These are phyloP conservation scores for Encephalitozoon hellem DNA, from an alignment of 371 early-diverging fungal genomes.

Conservation along the genomic window DNA sequence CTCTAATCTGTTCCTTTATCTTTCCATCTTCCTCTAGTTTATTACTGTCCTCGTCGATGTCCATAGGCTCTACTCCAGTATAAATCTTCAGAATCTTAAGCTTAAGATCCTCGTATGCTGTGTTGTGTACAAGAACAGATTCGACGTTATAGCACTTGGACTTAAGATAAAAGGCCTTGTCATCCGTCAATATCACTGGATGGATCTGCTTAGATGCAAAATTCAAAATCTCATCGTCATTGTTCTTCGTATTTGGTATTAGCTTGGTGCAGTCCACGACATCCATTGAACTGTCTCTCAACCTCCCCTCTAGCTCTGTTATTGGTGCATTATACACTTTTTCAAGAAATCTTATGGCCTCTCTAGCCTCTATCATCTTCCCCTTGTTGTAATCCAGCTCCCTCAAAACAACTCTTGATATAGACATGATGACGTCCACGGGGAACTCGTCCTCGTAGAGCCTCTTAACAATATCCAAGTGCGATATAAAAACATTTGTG, in stretches of 20 bases:
- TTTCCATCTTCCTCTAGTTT: not conserved
- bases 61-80: constrained; percentile 25
- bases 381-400: constrained; percentile 38
- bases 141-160: constrained; percentile 30
- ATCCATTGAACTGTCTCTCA: constrained; percentile 25
- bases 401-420: constrained; percentile 36
- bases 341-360: constrained; percentile 35
- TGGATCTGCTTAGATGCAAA: constrained; percentile 22
- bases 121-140: constrained; percentile 9
- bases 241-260: constrained; percentile 7
- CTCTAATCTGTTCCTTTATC: not conserved
- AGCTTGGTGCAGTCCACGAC: not conserved
- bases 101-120: constrained; percentile 1
- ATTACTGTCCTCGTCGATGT: not conserved
- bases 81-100: not conserved
- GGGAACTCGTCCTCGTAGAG: constrained; percentile 9
- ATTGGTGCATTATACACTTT: not conserved
- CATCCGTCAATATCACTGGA: constrained; percentile 39
- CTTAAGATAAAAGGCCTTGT: constrained; percentile 36
- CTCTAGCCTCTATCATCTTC: constrained; percentile 6
- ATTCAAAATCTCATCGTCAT: constrained; percentile 47
- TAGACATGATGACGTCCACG: constrained; percentile 4
- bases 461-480: constrained; percentile 20
- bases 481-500: constrained; percentile 48
- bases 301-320: constrained; percentile 34